These are phyloP conservation scores for Collybiopsis confluens DNA, from an alignment of 768 basidiomycete species.

Conservation along the genomic window DNA sequence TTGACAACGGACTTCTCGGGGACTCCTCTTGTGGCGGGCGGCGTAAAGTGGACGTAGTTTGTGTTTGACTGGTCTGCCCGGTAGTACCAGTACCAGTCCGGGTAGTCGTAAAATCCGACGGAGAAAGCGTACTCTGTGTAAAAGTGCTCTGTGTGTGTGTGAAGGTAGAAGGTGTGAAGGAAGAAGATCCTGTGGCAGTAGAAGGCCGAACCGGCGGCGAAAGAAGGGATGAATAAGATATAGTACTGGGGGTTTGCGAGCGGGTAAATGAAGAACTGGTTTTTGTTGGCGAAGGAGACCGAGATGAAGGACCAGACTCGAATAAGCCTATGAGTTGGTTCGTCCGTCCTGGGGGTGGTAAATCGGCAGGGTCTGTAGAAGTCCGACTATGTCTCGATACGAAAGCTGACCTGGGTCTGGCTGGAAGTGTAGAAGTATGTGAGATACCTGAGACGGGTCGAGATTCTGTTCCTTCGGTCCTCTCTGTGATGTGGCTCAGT, in stretches of 20 bases:
- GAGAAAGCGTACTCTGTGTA: conserved; percentile 9
- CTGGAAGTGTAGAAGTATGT: conserved; percentile 25
- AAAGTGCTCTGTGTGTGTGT: conserved; percentile 6
- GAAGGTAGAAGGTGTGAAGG: conserved; percentile 10
- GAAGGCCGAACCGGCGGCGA: conserved; percentile 41
- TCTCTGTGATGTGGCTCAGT: conserved; percentile 76
- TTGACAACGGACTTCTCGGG: conserved; percentile 67
- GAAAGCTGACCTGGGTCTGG: conserved; percentile 41
- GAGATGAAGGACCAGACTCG: conserved; percentile 44
- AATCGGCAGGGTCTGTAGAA: conserved; percentile 51
- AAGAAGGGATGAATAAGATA: conserved; percentile 31
- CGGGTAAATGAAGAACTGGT: conserved; percentile 34
- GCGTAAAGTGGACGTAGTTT: conserved; percentile 45
- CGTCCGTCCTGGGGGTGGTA: conserved; percentile 53
- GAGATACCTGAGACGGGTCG: conserved; percentile 50
- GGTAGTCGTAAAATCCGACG: conserved; percentile 13
- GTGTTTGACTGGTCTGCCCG: neutral
- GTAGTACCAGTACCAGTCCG: conserved; percentile 35
- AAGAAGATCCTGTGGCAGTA: conserved; percentile 22
- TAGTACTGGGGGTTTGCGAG: conserved; percentile 20
- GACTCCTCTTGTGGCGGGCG: conserved; percentile 51
- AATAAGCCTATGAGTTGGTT: conserved; percentile 75
- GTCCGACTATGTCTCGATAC: conserved; percentile 48
- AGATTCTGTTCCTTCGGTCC: conserved; percentile 61
- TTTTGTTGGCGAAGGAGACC: conserved; percentile 46